Conservation (phyloP, 2,329 filamentous ascomycete genomes). For the Clonostachys sp. region DNA sequence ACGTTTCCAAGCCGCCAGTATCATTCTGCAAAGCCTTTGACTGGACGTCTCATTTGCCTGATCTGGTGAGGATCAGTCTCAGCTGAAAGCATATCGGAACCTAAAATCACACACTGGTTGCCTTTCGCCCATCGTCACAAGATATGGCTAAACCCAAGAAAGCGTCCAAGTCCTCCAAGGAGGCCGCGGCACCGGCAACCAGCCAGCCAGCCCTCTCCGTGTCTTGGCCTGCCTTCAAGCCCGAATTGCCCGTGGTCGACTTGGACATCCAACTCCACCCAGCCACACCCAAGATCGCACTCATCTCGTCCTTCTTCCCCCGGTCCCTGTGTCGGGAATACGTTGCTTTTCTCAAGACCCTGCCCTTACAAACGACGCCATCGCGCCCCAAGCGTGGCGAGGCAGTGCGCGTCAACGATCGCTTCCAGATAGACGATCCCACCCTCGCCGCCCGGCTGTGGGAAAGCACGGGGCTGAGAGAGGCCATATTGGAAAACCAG, state of each 20-base stretch:
- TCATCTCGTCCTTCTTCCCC: slow-evolving; percentile 72
- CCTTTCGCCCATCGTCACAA: too few relatives aligned
- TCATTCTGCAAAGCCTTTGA: too few relatives aligned
- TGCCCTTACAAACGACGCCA: slow-evolving; percentile 75
- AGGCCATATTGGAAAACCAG: slow-evolving; percentile 39
- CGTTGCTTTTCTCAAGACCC: slow-evolving; percentile 62
- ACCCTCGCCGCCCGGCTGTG: slow-evolving; percentile 72
- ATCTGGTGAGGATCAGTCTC: too few relatives aligned
- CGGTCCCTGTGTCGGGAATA: slow-evolving; percentile 71
- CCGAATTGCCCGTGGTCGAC: slow-evolving; percentile 60
- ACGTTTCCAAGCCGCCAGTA: too few relatives aligned
- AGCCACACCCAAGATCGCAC: slow-evolving; percentile 58
- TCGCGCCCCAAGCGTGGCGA: slow-evolving; percentile 74
- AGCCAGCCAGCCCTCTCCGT: neutral
- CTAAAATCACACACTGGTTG: too few relatives aligned
- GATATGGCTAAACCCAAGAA: slow-evolving; percentile 26
- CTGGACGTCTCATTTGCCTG: too few relatives aligned
- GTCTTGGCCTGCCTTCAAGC: slow-evolving; percentile 66
- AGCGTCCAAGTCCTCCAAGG: slow-evolving; percentile 1
- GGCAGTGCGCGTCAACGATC: slow-evolving; percentile 82
- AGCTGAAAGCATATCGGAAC: too few relatives aligned
- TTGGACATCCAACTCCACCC: slow-evolving; percentile 54
- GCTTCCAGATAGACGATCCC: slow-evolving; percentile 76
- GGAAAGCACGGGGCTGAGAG: slow-evolving; percentile 69
- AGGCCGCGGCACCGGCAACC: neutral